These are phyloP conservation scores for Trichothecium roseum DNA, from an alignment of 2,329 filamentous ascomycete species.

Conservation along the genomic window DNA sequence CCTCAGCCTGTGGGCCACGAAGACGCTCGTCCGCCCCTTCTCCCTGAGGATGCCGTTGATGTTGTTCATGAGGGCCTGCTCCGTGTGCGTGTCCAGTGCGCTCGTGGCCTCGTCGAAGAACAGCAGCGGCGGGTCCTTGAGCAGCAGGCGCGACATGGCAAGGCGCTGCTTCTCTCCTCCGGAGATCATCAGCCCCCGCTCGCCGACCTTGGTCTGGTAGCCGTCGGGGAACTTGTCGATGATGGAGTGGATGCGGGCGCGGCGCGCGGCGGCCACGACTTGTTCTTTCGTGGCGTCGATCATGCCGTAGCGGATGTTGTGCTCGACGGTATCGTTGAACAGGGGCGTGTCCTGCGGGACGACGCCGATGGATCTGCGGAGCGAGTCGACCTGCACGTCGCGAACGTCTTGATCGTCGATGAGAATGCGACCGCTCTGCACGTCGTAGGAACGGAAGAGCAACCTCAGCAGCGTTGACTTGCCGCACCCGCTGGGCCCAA, in stretches of 20 bases:
- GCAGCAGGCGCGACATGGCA: conserved; percentile 69
- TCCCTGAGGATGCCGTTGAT: conserved; percentile 89
- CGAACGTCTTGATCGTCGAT: conserved; percentile 92
- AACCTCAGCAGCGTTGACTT: conserved; percentile 89
- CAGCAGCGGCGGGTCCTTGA: conserved; percentile 81
- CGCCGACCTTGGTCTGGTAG: conserved; percentile 84
- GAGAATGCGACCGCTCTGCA: conserved; percentile 71
- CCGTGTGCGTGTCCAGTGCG: conserved; percentile 85
- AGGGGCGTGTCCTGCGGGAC: conserved; percentile 95
- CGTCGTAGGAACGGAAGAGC: conserved; percentile 90
- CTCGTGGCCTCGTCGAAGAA: conserved; percentile 96
- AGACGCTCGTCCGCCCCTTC: conserved; percentile 82
- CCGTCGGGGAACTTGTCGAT: conserved; percentile 75
- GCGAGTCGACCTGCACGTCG: conserved; percentile 68
- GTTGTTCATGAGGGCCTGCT: conserved; percentile 80
- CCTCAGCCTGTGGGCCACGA: conserved; percentile 82
- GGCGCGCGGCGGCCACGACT: conserved; percentile 66
- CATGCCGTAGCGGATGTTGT: conserved; percentile 90
- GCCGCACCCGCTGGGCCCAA: conserved; percentile 89
- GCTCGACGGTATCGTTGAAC: conserved; percentile 92
- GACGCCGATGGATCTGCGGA: conserved; percentile 81
- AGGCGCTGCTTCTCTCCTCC: conserved; percentile 89
- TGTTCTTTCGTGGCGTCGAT: conserved; percentile 64
- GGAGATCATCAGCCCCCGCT: conserved; percentile 93
- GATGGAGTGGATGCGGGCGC: conserved; percentile 77